These are phyloP conservation scores for Phoma sp. DNA, from an alignment of 2,329 filamentous ascomycete species.

Conservation along the genomic window DNA sequence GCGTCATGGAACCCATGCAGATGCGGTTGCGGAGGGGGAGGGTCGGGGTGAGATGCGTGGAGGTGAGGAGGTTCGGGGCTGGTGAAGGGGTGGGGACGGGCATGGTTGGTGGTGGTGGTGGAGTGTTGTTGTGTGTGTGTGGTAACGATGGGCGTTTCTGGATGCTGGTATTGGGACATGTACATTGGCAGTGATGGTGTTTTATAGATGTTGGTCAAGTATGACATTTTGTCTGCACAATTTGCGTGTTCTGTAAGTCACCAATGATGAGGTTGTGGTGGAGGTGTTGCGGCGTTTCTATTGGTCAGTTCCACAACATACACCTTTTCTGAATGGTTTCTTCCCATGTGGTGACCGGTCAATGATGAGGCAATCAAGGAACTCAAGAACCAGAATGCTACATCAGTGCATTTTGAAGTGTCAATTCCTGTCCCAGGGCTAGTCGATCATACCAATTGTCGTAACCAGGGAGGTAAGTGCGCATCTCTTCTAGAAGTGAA, in stretches of 20 bases:
- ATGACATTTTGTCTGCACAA: neutral
- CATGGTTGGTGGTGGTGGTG: neutral
- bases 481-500: too few relatives aligned
- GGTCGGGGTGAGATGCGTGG: neutral
- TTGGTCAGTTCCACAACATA: conserved; percentile 5
- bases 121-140: too few relatives aligned
- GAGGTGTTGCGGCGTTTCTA: neutral
- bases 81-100: neutral
- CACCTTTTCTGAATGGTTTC: neutral
- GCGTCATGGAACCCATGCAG: conserved; percentile 35
- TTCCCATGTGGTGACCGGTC: neutral
- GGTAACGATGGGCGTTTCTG: too few relatives aligned
- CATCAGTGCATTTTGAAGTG: too few relatives aligned
- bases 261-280: neutral
- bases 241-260: conserved; percentile 3
- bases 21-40: conserved; percentile 21
- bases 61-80: neutral
- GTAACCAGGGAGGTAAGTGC: too few relatives aligned
- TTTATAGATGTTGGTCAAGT: neutral
- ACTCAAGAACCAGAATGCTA: too few relatives aligned
- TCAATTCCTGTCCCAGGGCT: too few relatives aligned
- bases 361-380: neutral
- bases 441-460: too few relatives aligned
- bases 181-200: neutral
- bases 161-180: neutral